These are phyloP conservation scores for Phytophthora niederhauseri DNA, from an alignment of 352 stramenopile genomes.

Conservation along the genomic window DNA sequence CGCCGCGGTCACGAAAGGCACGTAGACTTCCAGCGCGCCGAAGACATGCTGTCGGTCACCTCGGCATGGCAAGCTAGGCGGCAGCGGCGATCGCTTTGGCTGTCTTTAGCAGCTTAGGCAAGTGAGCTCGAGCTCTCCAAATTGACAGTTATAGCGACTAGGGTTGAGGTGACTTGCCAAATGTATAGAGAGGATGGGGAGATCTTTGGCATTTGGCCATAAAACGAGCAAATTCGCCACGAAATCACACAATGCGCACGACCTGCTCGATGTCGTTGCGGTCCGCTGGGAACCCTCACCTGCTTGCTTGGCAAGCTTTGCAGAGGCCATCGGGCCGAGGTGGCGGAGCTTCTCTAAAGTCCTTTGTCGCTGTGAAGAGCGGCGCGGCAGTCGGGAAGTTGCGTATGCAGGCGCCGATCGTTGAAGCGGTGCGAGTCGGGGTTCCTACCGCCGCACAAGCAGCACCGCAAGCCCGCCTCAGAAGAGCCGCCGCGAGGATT, in stretches of 20 bases:
- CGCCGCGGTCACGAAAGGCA: not conserved
- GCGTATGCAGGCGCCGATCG: not conserved
- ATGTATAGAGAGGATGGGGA: constrained; percentile 20
- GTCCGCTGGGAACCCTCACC: not conserved
- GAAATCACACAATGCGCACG: not conserved
- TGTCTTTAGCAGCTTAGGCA: not conserved
- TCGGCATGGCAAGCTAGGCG: not conserved
- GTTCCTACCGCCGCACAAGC: not conserved
- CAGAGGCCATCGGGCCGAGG: not conserved
- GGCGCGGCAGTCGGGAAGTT: not conserved
- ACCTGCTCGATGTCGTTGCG: not conserved
- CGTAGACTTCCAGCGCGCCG: not conserved
- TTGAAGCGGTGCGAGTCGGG: constrained; percentile 12
- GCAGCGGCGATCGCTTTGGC: not conserved
- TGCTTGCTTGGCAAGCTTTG: not conserved
- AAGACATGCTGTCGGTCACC: not conserved
- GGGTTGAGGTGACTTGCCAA: constrained; percentile 6
- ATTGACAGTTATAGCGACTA: not conserved
- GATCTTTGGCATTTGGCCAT: constrained; percentile 14
- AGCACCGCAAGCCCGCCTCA: constrained; percentile 8
- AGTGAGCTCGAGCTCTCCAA: not conserved
- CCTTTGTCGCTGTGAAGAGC: no score
- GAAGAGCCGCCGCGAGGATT: constrained; percentile 6
- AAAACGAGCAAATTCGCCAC: constrained; percentile 4
- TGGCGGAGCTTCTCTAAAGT: not conserved